Base-by-base conservation (phyloP, 2,329 filamentous ascomycete genomes). In the Neopestalotiopsis sp. region DNA sequence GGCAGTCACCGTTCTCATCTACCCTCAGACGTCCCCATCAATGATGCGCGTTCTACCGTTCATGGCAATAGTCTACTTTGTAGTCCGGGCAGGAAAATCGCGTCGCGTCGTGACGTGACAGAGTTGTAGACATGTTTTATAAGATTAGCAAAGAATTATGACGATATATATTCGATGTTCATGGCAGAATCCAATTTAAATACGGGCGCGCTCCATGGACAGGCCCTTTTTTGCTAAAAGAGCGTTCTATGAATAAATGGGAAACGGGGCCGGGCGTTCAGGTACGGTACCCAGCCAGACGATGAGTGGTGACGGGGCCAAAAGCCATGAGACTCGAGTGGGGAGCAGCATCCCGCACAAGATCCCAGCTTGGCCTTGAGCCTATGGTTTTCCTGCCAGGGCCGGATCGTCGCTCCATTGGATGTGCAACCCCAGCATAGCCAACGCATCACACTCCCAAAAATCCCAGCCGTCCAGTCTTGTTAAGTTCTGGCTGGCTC, bases 401-500 rank as follows among this genome's bases (percentile, higher is more conserved):
- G 58, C 59, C 66, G 63, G 32, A 17, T 58, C 49, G 20, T 57
- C 30, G 52, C 40, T 32, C 34, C 57, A 67, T 67, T 67, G 66
- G 66, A 28, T 63, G 58, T 28, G 20, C 57, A 56, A 45, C 42
- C 66, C 66, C 66, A 57, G 59, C 58, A 63, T 4, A 30, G 67
- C 45, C 67, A 68, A 68, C 67, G 68, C 68, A 63, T 69, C 68
- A 63, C 45, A 28, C 57, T 63, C 66, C 66, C 20, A 28, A 38
- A 28, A 67, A 63, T 38, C 66, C 66, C 66, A 62, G 66, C 66
- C 28, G 58, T 17, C 57, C 42, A 34, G 52, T 67, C 66, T 62
- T n/a, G 14, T 24, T 4, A 28, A 28, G 24, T n/a, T 49, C 42
- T 49, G 42, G 42, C 45, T 52, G 45, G 45, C 45, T 52, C 28